Evolutionary conservation across 2,329 filamentous ascomycete species (phyloP), one percentile per base, ranked within the genome.

Genomic region (Berkeleyomyces rouxiae): DNA sequence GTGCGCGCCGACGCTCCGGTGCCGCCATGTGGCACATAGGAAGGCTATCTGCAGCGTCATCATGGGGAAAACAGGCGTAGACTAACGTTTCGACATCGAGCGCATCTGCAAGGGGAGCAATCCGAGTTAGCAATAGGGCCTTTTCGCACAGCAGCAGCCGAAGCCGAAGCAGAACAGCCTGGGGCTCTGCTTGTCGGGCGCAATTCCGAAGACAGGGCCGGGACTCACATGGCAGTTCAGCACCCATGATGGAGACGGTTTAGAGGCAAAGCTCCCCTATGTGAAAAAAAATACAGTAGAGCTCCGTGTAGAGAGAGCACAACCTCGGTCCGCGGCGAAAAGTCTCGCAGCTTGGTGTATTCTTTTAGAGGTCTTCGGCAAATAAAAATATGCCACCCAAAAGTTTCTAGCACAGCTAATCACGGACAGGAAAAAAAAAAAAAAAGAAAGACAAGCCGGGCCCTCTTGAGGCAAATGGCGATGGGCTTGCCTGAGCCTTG

Each of bases 81-180:
- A 74, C 79, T 70, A 70, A 92, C 88, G 88, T 96, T 79, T 99
- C 93, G 70, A 93, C 93, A 77, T 99, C 93, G 68, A 95, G 90
- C 71, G 93, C 93, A 79, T 97, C 93, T 97, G 76, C 65, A 59
- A 64, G 37, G 23, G 31, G 40, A 31, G 51, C 11, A 37, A 31
- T 64, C 11, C 44, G 23, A 49, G 44, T 62, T 57, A 58, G 59
- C 10, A 23, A 36, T 36, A 53, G 31, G 36, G n/a, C 33, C 9
- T 10, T 40, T 13, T 13, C 55, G 37, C 39, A 39, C 10, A 55
- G 33, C 33, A 13, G 36, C 51, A 31, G 7, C 23, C 13, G 42
- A 46, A 11, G 7, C 23, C 13, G 42, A 46, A n/a, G 13, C 51
- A 55, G 39, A 13, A 31, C 33, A 55, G 36, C 31, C 31, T 11